Evolutionary conservation across 2,329 filamentous ascomycete genomes (phyloP), one percentile per base, ranked within the genome.

Genomic region (Cladosporium sp.): DNA sequence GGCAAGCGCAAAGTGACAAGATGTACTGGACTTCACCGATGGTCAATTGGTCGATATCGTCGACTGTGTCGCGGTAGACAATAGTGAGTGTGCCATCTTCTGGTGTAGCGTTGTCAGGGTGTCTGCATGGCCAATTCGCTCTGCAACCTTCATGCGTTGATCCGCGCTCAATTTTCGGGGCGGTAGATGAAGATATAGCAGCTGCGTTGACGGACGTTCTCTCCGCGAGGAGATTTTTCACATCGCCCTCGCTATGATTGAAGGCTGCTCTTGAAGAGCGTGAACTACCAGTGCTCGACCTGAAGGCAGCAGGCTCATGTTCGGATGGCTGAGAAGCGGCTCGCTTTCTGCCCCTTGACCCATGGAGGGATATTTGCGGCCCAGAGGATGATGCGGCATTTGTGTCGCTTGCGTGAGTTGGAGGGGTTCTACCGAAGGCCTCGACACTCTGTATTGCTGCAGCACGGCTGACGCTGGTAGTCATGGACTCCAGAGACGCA

Each of bases 1-100:
- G 46, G 28, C 58, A 61, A n/a, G 46, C 36, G 5, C 28, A 51
- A 6, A 8, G 58, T 11, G 46, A 53, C 11, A 61, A 32, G 43
- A 61, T 61, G 58, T 18, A 61, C 30, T 51, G 39, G 5, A 36
- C 58, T 26, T 61, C 26, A 6, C 21, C 46, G 11, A 61, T n/a
- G 4, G 21, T 39, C 1, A 32, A 34, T 5, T n/a, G 10, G 11
- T 14, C 11, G 1, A 5, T 3, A 5, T 3, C 28, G 21, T 61
- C 28, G 2, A 61, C 11, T 4, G 28, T 34, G 46, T 51, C 23
- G 28, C 28, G n/a, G 58, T 60, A 60, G 39, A 60, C 43, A 4
- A 16, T 11, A 11, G 14, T 8, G 10, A 21, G 23, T 1, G 56
- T 21, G 2, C 16, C 32, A 18, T n/a, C 23, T 10, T 13, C 21